Evolutionary conservation across 2,329 filamentous ascomycete genomes (phyloP).

Genomic region (Fusarium coicis): DNA sequence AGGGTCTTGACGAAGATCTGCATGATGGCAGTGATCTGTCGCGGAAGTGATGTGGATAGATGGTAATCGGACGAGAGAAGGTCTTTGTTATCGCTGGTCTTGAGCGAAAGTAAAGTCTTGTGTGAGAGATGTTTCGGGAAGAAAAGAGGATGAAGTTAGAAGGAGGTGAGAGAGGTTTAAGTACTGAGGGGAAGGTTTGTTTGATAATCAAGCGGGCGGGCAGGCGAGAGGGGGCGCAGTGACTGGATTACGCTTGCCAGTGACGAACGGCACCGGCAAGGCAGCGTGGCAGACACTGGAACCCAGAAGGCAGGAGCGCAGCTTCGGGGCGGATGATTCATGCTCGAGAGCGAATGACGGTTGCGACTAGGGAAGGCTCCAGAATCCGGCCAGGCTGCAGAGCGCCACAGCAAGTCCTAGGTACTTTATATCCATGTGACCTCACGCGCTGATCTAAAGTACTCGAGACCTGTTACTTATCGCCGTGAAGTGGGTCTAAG

Average conservation of each 20-base stretch:
- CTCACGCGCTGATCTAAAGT: slow-evolving; percentile 13
- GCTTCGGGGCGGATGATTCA: slow-evolving; percentile 51
- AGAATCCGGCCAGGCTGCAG: slow-evolving; percentile 47
- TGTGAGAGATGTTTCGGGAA: slow-evolving; percentile 26
- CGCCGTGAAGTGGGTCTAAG: slow-evolving; percentile 23
- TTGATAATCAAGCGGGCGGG: slow-evolving; percentile 40
- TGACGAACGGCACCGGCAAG: slow-evolving; percentile 32
- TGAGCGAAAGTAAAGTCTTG: slow-evolving; percentile 12
- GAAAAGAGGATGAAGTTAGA: slow-evolving; percentile 21
- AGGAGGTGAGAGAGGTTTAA: slow-evolving; percentile 47
- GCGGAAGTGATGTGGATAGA: slow-evolving; percentile 39
- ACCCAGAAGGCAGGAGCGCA: slow-evolving; percentile 39
- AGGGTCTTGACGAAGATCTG: slow-evolving; percentile 99
- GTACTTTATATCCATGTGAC: slow-evolving; percentile 25
- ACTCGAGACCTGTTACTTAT: slow-evolving; percentile 31
- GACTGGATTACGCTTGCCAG: slow-evolving; percentile 41
- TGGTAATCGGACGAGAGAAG: slow-evolving; percentile 21
- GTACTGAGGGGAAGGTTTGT: slow-evolving; percentile 42
- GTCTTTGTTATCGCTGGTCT: slow-evolving; percentile 16
- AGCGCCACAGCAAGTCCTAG: slow-evolving; percentile 34
- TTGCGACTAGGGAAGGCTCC: slow-evolving; percentile 50
- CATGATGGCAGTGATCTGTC: slow-evolving; percentile 68
- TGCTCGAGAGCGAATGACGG: slow-evolving; percentile 44
- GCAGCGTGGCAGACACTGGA: slow-evolving; percentile 14
- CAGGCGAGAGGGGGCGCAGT: slow-evolving; percentile 41